Percentiles rank a stretch among this genome's conserved stretches.
These are phyloP conservation scores for Teunomyces kruisii DNA, from an alignment of 805 yeast genomes.

Conservation along the genomic window DNA sequence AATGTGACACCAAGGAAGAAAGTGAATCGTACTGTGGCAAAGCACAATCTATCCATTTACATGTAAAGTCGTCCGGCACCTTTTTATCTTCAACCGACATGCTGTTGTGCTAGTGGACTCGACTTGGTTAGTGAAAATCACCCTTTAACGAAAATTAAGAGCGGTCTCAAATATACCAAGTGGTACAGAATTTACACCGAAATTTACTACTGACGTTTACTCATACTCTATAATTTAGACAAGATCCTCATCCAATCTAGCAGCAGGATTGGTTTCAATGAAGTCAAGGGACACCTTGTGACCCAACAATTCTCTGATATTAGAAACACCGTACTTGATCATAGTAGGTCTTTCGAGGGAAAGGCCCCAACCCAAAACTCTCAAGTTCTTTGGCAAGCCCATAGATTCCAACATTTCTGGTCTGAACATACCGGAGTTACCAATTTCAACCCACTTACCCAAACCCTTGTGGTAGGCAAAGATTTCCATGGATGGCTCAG, in stretches of 20 bases:
- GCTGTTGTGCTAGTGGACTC: neutral
- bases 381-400: slow-evolving; percentile 93
- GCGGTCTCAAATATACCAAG: slow-evolving; percentile 1
- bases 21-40: slow-evolving; percentile 11
- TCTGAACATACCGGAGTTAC: slow-evolving; percentile 99
- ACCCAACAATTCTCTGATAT: slow-evolving; percentile 94
- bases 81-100: slow-evolving; percentile 2
- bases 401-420: slow-evolving; percentile 98
- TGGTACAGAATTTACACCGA: neutral
- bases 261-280: slow-evolving; percentile 95
- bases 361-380: slow-evolving; percentile 97
- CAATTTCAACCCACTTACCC: slow-evolving; percentile 97
- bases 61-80: slow-evolving; percentile 11
- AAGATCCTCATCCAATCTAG: slow-evolving; percentile 74
- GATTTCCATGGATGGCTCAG: slow-evolving; percentile 98
- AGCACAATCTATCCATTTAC: slow-evolving; percentile 36
- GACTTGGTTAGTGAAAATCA: neutral
- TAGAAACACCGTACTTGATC: slow-evolving; percentile 95
- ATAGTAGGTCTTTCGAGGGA: slow-evolving; percentile 98
- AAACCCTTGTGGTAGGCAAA: slow-evolving; percentile 95
- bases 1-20: slow-evolving; percentile 31
- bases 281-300: slow-evolving; percentile 95
- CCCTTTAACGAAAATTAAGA: neutral
- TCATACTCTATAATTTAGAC: slow-evolving; percentile 14
- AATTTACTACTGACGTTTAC: slow-evolving; percentile 2